A percentile compares a stretch with the other conserved stretches of the same genome.
Conservation (phyloP, 371 early-diverging fungal species). For the Dichotomocladium elegans region DNA sequence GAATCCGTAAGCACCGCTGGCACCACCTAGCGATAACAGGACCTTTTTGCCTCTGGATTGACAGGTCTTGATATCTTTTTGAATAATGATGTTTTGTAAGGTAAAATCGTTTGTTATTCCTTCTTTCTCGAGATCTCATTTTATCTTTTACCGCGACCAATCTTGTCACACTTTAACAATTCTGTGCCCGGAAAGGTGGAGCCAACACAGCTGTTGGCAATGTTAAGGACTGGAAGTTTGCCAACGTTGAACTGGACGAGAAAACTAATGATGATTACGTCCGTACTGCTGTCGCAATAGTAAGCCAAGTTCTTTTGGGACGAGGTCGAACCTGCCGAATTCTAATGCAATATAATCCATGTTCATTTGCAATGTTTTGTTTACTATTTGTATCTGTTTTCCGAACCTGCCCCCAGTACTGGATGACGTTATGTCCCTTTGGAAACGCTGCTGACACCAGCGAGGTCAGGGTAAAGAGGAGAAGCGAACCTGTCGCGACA, state of each 20-base stretch:
- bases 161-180: slow-evolving; percentile 48
- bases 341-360: slow-evolving; percentile 2
- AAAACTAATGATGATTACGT: slow-evolving; percentile 18
- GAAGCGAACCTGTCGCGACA: neutral
- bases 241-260: slow-evolving; percentile 15
- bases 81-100: slow-evolving; percentile 2
- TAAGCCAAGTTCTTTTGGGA: slow-evolving; percentile 10
- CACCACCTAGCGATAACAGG: slow-evolving; percentile 60
- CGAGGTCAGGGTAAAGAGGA: neutral
- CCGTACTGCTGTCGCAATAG: slow-evolving; percentile 22
- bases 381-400: neutral
- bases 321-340: slow-evolving; percentile 7
- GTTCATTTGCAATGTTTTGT: neutral
- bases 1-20: slow-evolving; percentile 54
- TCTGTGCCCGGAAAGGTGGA: slow-evolving; percentile 16
- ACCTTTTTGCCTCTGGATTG: slow-evolving; percentile 49
- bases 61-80: slow-evolving; percentile 50
- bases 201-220: slow-evolving; percentile 18
- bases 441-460: slow-evolving; percentile 3
- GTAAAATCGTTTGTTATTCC: neutral
- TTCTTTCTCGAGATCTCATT: too few species aligned
- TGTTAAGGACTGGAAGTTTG: slow-evolving; percentile 11
- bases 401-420: slow-evolving; percentile 17
- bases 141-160: slow-evolving; percentile 25
- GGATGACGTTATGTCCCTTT: slow-evolving; percentile 3